Conservation (phyloP, 306 rosid species). For the Herpetospermum pedunculosum region DNA sequence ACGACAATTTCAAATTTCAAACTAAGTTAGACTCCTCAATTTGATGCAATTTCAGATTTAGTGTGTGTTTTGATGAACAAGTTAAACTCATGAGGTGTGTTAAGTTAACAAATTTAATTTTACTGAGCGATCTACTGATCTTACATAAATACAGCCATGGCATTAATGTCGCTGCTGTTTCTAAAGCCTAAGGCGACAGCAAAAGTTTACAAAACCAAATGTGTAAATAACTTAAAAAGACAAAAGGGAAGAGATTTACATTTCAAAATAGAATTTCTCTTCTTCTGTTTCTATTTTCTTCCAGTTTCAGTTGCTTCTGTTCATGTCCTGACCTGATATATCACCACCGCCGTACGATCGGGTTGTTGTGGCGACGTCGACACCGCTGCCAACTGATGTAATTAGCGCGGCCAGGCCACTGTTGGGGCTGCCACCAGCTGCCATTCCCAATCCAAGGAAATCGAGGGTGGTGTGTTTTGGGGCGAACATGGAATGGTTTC, state of each 20-base stretch:
- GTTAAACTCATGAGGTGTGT: not conserved
- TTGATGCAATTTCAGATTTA: not conserved
- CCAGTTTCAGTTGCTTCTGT: conserved; percentile 21
- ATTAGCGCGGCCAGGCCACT: conserved; percentile 63
- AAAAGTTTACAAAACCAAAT: not conserved
- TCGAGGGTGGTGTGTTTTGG: conserved; percentile 90
- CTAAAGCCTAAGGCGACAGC: not conserved
- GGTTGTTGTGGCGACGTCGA: conserved; percentile 39
- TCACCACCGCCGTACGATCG: conserved; percentile 54
- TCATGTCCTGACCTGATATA: conserved; percentile 46
- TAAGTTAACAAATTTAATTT: not conserved
- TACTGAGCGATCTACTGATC: not conserved
- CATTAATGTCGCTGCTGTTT: not conserved
- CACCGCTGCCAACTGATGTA: conserved; percentile 51
- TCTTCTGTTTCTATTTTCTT: not conserved
- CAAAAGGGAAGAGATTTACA: not conserved
- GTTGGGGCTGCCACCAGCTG: conserved; percentile 49
- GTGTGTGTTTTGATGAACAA: not conserved
- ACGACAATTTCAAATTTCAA: too few species aligned
- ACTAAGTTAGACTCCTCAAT: too few species aligned
- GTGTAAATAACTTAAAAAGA: not conserved
- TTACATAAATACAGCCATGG: not conserved
- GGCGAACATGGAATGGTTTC: conserved; percentile 60
- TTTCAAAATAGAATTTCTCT: not conserved
- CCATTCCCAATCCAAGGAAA: conserved; percentile 90